Conservation (phyloP, 208 protist genomes). For the Trypanosoma lewisi region DNA sequence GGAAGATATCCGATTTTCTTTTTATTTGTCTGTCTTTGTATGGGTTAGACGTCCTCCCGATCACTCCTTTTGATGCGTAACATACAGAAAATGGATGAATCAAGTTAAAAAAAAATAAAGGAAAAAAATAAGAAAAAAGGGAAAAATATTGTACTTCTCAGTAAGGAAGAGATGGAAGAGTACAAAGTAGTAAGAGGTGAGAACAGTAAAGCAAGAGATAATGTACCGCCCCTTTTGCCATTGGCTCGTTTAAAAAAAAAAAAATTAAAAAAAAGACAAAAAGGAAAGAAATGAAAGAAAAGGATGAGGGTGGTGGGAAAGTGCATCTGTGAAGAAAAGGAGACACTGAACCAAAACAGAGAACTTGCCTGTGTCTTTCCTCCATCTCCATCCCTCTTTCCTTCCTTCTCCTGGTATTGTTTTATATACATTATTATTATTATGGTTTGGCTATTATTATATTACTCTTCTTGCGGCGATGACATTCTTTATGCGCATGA, state of each 20-base stretch:
- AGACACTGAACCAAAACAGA: not conserved
- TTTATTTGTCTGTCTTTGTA: constrained; percentile 10
- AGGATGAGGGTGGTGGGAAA: not conserved
- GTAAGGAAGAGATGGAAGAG: not conserved
- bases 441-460: constrained; percentile 9
- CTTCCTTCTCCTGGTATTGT: no score
- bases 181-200: not conserved
- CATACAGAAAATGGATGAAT: not conserved
- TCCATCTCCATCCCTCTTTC: no score
- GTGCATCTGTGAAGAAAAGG: not conserved
- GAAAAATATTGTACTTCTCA: not conserved
- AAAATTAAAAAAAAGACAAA: constrained; percentile 16
- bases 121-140: not conserved
- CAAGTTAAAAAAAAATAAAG: not conserved
- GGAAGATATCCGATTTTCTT: constrained; percentile 5
- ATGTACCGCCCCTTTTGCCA: not conserved
- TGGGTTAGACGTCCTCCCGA: no score
- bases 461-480: no score
- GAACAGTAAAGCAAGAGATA: no score
- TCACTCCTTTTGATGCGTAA: no score
- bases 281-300: not conserved
- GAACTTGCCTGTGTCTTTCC: not conserved
- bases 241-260: constrained; percentile 22
- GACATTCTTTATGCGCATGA: not conserved
- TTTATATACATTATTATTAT: not conserved